Evolutionary conservation across 2,329 filamentous ascomycete genomes (phyloP).

Genomic region (Aspergillus sp.): DNA sequence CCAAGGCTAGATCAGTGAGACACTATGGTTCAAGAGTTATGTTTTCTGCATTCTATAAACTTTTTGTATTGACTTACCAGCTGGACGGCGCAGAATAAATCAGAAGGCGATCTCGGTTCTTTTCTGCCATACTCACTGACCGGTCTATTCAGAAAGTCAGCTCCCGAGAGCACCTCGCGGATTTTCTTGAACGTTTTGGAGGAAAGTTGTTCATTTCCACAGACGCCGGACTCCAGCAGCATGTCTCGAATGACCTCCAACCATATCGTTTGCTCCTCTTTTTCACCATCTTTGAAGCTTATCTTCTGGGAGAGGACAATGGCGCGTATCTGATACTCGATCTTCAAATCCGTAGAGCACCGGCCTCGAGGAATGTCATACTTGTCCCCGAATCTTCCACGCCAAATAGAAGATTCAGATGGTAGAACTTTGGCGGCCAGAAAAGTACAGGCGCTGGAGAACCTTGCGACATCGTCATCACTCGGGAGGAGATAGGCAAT

Average conservation of each 20-base stretch:
- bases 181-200: conserved; percentile 21
- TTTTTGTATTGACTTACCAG: conserved; percentile 15
- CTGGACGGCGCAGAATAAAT: conserved; percentile 24
- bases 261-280: conserved; percentile 21
- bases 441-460: conserved; percentile 22
- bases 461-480: conserved; percentile 27
- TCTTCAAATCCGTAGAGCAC: conserved; percentile 18
- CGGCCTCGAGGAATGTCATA: conserved; percentile 27
- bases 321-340: conserved; percentile 32
- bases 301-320: conserved; percentile 26
- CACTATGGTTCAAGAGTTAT: conserved; percentile 10
- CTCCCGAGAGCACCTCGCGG: conserved; percentile 9
- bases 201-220: not conserved
- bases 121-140: conserved; percentile 9
- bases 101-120: conserved; percentile 8
- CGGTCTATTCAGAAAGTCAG: conserved; percentile 21
- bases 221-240: conserved; percentile 18
- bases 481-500: conserved; percentile 22
- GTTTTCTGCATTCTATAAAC: not conserved
- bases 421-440: conserved; percentile 21
- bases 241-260: conserved; percentile 26
- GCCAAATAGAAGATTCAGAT: conserved; percentile 29
- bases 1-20: conserved; percentile 30
- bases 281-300: conserved; percentile 21
- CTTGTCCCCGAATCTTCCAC: conserved; percentile 22